phyloP scores from a whole-genome alignment of 768 basidiomycete species.

The Mycena maculata region DNA sequence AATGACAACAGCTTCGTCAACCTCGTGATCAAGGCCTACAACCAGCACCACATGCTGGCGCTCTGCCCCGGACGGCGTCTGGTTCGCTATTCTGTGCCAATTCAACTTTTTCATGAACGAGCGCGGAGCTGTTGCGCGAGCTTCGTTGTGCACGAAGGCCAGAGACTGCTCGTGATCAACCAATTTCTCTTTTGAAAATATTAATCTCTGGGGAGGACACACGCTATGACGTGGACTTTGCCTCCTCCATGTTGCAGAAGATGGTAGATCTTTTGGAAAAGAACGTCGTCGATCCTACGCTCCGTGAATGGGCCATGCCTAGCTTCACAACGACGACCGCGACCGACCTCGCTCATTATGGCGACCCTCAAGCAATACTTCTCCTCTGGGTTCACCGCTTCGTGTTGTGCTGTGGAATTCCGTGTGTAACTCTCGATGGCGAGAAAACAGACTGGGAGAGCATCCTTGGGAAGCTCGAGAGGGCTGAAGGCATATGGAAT shows the following conservation, averaged over 20 bases:
- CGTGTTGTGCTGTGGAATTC: conserved; percentile 51
- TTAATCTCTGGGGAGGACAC: too few relatives aligned
- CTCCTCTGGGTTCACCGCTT: conserved; percentile 44
- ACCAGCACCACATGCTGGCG: conserved; percentile 43
- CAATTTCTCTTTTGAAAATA: too few relatives aligned
- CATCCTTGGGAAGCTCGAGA: conserved; percentile 51
- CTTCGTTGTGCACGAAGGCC: conserved; percentile 43
- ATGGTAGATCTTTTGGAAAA: conserved; percentile 6
- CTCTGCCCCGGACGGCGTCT: conserved; percentile 56
- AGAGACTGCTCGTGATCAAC: conserved; percentile 31
- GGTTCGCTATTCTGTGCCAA: conserved; percentile 42
- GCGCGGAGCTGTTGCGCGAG: conserved; percentile 47
- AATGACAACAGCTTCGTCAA: conserved; percentile 38
- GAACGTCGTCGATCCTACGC: conserved; percentile 26
- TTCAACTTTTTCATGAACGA: conserved; percentile 54
- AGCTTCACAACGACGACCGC: conserved; percentile 57
- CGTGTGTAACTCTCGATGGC: conserved; percentile 58
- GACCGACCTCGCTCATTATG: conserved; percentile 56
- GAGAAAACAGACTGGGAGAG: conserved; percentile 52
- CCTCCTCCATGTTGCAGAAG: conserved; percentile 36
- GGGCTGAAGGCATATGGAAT: conserved; percentile 50
- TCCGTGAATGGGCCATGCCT: conserved; percentile 56
- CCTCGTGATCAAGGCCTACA: conserved; percentile 40
- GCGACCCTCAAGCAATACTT: conserved; percentile 56
- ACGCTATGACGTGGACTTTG: conserved; percentile 36